Conservation (phyloP, 495 filamentous ascomycete genomes). For the Pyronema domesticum region DNA sequence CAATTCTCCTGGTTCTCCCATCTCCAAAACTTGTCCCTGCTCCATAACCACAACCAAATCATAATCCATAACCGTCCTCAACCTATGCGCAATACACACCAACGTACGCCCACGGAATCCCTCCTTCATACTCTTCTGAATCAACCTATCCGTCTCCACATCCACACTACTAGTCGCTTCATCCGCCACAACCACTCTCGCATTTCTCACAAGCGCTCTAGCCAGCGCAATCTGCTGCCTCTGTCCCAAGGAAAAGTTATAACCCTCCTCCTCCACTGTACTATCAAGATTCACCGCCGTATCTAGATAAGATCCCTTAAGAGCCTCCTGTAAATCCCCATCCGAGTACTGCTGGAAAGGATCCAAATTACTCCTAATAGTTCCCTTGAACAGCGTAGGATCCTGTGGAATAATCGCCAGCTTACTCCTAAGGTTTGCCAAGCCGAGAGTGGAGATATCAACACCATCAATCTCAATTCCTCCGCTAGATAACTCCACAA, state of each 20-base stretch:
- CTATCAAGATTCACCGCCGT: constrained; percentile 58
- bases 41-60: constrained; percentile 96
- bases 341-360: constrained; percentile 81
- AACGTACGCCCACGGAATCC: constrained; percentile 81
- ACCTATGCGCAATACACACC: constrained; percentile 84
- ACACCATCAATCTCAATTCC: constrained; percentile 79
- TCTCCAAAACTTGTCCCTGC: constrained; percentile 63
- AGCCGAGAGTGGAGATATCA: constrained; percentile 66
- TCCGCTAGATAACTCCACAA: constrained; percentile 71
- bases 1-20: constrained; percentile 55
- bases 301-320: constrained; percentile 60
- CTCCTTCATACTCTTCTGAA: constrained; percentile 73
- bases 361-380: constrained; percentile 77
- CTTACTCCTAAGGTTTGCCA: constrained; percentile 70
- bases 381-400: constrained; percentile 84
- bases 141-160: constrained; percentile 91
- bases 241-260: constrained; percentile 94
- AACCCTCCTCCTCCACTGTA: constrained; percentile 76
- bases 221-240: constrained; percentile 90
- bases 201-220: constrained; percentile 66
- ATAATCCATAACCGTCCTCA: constrained; percentile 84
- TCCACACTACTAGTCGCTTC: constrained; percentile 87
- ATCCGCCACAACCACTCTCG: constrained; percentile 88
- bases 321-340: constrained; percentile 69
- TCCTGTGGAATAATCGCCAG: constrained; percentile 94